Percentiles rank a stretch among this genome's conserved stretches.
Conservation (phyloP, 495 filamentous ascomycete species). For the Friedmanniomyces endolithicus region DNA sequence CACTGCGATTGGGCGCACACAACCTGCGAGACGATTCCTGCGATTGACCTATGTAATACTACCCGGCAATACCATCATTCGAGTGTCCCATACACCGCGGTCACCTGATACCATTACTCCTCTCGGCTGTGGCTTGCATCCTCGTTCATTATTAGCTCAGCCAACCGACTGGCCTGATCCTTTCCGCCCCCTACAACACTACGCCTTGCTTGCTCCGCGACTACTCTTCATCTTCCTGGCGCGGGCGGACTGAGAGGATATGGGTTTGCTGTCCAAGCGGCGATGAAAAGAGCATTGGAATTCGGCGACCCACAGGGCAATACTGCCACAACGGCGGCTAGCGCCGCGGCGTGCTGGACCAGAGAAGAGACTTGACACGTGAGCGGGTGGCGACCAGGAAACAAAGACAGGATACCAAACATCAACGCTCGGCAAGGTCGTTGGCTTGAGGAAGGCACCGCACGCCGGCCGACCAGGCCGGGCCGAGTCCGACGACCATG, state of each 20-base stretch:
- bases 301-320: neutral
- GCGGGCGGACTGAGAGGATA: no score
- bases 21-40: neutral
- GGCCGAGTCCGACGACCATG: conserved; percentile 35
- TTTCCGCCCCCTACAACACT: neutral
- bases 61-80: neutral
- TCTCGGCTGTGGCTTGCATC: neutral
- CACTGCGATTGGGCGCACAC: no score
- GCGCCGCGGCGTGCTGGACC: neutral
- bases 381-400: neutral
- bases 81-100: no score
- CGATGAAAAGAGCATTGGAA: neutral
- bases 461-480: neutral
- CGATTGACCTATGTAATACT: neutral
- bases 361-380: neutral
- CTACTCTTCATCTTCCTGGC: neutral
- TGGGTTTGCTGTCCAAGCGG: neutral
- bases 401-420: neutral
- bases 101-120: no score
- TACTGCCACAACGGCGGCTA: neutral
- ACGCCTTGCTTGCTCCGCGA: neutral
- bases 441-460: neutral
- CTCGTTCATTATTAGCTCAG: neutral
- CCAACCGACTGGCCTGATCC: neutral
- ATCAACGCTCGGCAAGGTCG: neutral